Evolutionary conservation across 2,329 filamentous ascomycete species (phyloP).

Genomic region (Lachnellula hyalina): DNA sequence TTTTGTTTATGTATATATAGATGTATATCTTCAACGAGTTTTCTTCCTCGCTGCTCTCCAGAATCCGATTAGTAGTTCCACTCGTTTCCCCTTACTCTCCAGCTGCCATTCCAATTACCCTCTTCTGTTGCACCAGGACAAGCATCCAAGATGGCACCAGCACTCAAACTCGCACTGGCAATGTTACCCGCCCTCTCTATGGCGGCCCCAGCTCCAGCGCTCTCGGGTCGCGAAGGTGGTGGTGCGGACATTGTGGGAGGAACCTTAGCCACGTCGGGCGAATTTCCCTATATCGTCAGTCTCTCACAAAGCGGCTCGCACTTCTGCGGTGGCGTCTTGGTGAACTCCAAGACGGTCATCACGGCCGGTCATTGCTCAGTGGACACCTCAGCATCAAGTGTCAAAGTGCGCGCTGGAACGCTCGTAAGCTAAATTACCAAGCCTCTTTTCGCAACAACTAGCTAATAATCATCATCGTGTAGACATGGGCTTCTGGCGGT

Average conservation of each 20-base stretch:
- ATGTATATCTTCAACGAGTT: no score
- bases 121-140: no score
- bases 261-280: constrained; percentile 10
- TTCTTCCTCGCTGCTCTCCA: no score
- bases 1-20: no score
- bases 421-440: constrained; percentile 11
- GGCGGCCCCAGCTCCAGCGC: no score
- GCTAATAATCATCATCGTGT: not conserved
- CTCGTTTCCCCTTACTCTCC: no score
- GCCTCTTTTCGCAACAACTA: not conserved
- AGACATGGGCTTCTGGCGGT: constrained; percentile 19
- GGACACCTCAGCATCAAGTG: constrained; percentile 2
- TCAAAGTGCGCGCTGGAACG: constrained; percentile 21
- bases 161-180: no score
- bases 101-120: no score
- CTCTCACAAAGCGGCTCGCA: constrained; percentile 9
- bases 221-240: no score
- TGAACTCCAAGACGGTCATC: constrained; percentile 21
- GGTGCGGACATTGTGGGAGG: constrained; percentile 9
- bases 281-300: constrained; percentile 22
- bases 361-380: constrained; percentile 23
- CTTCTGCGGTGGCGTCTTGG: constrained; percentile 19
- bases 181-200: no score
- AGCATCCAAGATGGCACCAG: no score
- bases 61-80: no score